Conservation (phyloP, 495 filamentous ascomycete genomes). For the Massariosphaeria phaeospora region DNA sequence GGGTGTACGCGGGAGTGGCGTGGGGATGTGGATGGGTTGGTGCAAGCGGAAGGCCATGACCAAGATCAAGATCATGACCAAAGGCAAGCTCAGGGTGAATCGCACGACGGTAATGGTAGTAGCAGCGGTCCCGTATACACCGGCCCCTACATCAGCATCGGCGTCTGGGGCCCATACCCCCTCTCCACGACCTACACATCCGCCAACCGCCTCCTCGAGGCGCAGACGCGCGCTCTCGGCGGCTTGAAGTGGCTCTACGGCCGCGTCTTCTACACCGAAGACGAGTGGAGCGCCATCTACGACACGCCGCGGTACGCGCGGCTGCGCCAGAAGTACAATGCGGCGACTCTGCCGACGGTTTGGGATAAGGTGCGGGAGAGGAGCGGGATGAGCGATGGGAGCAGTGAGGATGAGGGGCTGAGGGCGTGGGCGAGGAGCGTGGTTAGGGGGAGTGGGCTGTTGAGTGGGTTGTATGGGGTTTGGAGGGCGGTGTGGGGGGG, state of each 20-base stretch:
- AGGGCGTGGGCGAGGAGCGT: slow-evolving; percentile 6
- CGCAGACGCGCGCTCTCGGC: slow-evolving; percentile 58
- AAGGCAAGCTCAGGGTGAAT: too few relatives aligned
- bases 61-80: too few relatives aligned
- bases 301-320: slow-evolving; percentile 47
- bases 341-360: slow-evolving; percentile 49
- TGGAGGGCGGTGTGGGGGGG: slow-evolving; percentile 7
- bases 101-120: neutral
- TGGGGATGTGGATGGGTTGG: neutral
- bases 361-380: slow-evolving; percentile 50
- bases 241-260: slow-evolving; percentile 62
- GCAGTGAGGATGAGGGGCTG: neutral
- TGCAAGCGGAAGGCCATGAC: too few relatives aligned
- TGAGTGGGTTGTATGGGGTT: slow-evolving; percentile 21
- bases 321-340: slow-evolving; percentile 49
- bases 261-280: slow-evolving; percentile 52
- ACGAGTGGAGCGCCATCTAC: slow-evolving; percentile 54
- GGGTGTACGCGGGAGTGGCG: neutral
- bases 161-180: slow-evolving; percentile 51
- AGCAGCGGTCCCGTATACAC: neutral
- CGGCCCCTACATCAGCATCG: slow-evolving; percentile 44
- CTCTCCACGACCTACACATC: slow-evolving; percentile 44
- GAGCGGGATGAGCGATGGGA: neutral
- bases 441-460: neutral
- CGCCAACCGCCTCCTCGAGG: slow-evolving; percentile 60